Conservation (phyloP, 2,329 filamentous ascomycete species). For the Diplodia seriata region DNA sequence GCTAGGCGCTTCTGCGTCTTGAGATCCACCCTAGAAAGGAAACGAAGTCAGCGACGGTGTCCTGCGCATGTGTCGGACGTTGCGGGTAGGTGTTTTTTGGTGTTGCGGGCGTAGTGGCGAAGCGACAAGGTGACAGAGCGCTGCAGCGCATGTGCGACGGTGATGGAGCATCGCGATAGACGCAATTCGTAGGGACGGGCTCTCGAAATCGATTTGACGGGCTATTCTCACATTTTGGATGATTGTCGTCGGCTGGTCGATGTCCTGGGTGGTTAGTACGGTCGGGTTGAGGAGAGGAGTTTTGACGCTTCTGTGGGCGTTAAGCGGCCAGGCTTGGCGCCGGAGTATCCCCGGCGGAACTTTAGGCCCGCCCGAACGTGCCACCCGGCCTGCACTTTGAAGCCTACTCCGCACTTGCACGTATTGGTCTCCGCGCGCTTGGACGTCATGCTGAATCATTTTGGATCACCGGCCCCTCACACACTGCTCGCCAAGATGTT, state of each 20-base stretch:
- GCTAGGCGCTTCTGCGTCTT: constrained; percentile 99
- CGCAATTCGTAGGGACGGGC: constrained; percentile 26
- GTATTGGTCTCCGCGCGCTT: not conserved
- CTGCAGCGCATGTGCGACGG: constrained; percentile 17
- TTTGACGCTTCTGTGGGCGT: constrained; percentile 23
- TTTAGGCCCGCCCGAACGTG: not conserved
- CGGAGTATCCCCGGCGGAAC: constrained; percentile 2
- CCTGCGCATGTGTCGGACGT: constrained; percentile 37
- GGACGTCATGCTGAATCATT: not conserved
- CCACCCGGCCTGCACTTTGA: not conserved
- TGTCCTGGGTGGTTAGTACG: constrained; percentile 32
- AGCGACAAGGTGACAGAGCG: constrained; percentile 32
- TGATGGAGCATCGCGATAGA: constrained; percentile 12
- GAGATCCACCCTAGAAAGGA: constrained; percentile 87
- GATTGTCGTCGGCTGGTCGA: constrained; percentile 48
- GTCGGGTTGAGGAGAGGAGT: constrained; percentile 30
- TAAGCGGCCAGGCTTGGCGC: constrained; percentile 10
- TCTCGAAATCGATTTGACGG: constrained; percentile 37
- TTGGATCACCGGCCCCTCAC: not conserved
- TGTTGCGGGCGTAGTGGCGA: constrained; percentile 39
- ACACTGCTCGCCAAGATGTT: too few species aligned
- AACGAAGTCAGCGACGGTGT: constrained; percentile 43
- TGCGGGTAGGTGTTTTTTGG: constrained; percentile 35
- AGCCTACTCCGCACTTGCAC: not conserved
- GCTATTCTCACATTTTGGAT: constrained; percentile 52